These are phyloP conservation scores for Apiospora aurea DNA, from an alignment of 2,329 filamentous ascomycete species.

Conservation along the genomic window DNA sequence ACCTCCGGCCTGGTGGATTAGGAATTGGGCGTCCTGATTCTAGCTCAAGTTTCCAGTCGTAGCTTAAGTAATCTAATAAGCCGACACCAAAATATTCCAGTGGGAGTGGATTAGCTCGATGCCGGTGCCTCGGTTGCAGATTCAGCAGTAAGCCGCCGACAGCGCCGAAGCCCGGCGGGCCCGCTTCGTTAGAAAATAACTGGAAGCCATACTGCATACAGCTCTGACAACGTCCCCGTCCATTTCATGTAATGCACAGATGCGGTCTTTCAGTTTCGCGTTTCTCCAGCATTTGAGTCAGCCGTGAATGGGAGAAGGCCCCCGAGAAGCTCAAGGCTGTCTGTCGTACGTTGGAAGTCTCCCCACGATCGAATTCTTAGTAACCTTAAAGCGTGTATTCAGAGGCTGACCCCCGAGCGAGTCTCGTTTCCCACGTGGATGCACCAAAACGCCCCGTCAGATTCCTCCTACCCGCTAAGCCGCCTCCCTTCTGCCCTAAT, in stretches of 20 bases:
- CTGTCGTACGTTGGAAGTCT: not conserved
- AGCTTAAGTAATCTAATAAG: not conserved
- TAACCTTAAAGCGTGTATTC: not conserved
- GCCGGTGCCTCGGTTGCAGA: not conserved
- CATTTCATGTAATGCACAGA: not conserved
- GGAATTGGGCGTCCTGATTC: not conserved
- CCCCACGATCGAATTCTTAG: not conserved
- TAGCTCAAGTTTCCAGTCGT: not conserved
- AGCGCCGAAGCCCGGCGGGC: slow-evolving; percentile 14
- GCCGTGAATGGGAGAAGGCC: not conserved
- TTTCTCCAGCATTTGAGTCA: not conserved
- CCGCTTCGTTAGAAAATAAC: not conserved
- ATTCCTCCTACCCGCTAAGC: not conserved
- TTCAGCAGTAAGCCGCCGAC: slow-evolving; percentile 1
- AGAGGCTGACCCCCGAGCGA: slow-evolving; percentile 2
- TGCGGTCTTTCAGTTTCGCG: not conserved
- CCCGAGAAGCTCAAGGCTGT: not conserved
- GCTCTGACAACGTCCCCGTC: slow-evolving; percentile 13
- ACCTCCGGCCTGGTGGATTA: not conserved
- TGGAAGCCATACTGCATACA: not conserved
- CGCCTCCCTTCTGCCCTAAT: slow-evolving; percentile 3
- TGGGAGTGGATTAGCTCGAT: not conserved
- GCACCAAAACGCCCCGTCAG: not conserved
- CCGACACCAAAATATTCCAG: no score
- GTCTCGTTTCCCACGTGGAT: slow-evolving; percentile 1